These are phyloP conservation scores for Bryum argenteum DNA, from an alignment of 225 moss, liverwort and hornwort species.

Conservation along the genomic window DNA sequence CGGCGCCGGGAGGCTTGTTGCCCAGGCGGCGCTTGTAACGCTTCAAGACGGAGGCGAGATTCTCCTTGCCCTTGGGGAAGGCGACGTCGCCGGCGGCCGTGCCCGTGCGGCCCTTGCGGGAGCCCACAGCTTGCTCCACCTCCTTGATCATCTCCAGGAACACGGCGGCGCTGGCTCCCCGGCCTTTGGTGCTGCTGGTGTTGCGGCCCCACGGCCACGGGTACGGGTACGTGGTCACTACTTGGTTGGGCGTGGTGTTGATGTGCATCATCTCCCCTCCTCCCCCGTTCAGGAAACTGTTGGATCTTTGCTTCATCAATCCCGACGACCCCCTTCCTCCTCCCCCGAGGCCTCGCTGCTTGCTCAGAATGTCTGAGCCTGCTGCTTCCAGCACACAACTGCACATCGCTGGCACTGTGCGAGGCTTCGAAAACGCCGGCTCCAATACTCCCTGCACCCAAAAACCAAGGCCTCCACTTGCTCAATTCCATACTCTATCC, in stretches of 20 bases:
- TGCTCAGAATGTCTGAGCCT: conserved; percentile 47
- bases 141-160: conserved; percentile 94
- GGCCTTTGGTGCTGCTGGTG: conserved; percentile 61
- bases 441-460: conserved; percentile 77
- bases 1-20: conserved; percentile 64
- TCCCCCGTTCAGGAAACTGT: conserved; percentile 40
- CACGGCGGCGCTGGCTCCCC: conserved; percentile 56
- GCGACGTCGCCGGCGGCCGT: conserved; percentile 95
- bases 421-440: conserved; percentile 87
- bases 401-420: conserved; percentile 56
- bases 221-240: conserved; percentile 48
- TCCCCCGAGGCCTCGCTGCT: not conserved
- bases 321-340: conserved; percentile 15
- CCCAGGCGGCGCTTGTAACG: conserved; percentile 78
- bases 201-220: conserved; percentile 83
- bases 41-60: conserved; percentile 86
- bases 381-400: conserved; percentile 58
- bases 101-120: conserved; percentile 86
- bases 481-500: too few species aligned
- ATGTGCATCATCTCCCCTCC: conserved; percentile 36
- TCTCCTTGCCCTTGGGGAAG: conserved; percentile 92
- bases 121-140: conserved; percentile 82
- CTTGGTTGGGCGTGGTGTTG: too few species aligned
- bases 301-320: conserved; percentile 49
- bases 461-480: not conserved